These are phyloP conservation scores for Diplodia seriata DNA, from an alignment of 2,329 filamentous ascomycete species.

Conservation along the genomic window DNA sequence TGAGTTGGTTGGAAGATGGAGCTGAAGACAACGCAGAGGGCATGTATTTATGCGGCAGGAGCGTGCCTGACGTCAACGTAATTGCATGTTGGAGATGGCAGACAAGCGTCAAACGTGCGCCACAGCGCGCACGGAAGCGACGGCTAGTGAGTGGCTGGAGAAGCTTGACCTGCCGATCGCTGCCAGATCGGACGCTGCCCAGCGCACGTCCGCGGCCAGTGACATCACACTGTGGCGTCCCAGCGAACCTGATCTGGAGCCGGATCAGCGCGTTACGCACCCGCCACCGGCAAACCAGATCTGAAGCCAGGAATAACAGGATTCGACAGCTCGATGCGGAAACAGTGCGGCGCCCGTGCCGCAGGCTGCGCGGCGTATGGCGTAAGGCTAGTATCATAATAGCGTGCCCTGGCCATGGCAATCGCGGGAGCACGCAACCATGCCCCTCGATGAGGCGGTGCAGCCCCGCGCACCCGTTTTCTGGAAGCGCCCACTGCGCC, in stretches of 20 bases:
- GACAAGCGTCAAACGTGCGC: not conserved
- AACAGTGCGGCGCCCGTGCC: constrained; percentile 4
- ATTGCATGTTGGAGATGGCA: not conserved
- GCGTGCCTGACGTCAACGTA: constrained; percentile 24
- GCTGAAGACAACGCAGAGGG: constrained; percentile 7
- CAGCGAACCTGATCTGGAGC: not conserved
- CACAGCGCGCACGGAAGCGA: constrained; percentile 9
- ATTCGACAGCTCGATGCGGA: constrained; percentile 6
- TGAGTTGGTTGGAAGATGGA: constrained; percentile 29
- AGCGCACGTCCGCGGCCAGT: constrained; percentile 5
- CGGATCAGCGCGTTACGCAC: constrained; percentile 23
- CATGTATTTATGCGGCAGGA: constrained; percentile 20
- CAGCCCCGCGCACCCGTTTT: not conserved
- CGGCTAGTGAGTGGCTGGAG: constrained; percentile 27
- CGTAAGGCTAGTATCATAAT: constrained; percentile 32
- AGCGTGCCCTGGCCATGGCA: constrained; percentile 3
- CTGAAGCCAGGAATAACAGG: constrained; percentile 27
- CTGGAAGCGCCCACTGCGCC: not conserved
- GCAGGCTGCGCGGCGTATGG: constrained; percentile 14
- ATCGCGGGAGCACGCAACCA: constrained; percentile 24
- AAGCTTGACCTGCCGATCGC: constrained; percentile 24
- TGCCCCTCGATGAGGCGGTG: not conserved
- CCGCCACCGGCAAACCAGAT: constrained; percentile 9
- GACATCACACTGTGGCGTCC: constrained; percentile 29
- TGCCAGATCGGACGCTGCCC: not conserved